A percentile compares a stretch with the other conserved stretches of the same genome.
Evolutionary conservation across 169 alveolate species (phyloP).

Genomic region (Plasmodium cynomolgi): DNA sequence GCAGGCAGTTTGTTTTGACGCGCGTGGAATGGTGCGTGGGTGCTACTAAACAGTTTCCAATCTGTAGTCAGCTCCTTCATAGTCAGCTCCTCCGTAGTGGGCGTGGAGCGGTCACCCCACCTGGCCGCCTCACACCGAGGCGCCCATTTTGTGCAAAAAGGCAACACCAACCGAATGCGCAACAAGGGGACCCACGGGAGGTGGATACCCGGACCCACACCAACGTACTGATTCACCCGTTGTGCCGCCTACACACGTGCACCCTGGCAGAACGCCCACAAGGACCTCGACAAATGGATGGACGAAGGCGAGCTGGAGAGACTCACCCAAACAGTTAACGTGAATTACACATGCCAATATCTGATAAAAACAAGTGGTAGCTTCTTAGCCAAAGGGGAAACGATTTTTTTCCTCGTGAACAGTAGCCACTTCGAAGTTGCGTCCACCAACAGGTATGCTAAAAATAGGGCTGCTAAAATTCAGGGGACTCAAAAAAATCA

Average conservation of each 20-base stretch:
- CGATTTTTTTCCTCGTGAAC: not conserved
- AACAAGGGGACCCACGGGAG: not conserved
- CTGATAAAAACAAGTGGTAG: constrained; percentile 9
- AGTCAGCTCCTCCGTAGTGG: not conserved
- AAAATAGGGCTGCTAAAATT: not conserved
- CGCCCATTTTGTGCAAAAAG: not conserved
- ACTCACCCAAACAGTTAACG: constrained; percentile 5
- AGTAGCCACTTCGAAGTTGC: constrained; percentile 3
- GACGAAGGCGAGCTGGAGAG: constrained; percentile 53
- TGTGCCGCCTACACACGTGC: not conserved
- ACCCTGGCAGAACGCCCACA: not conserved
- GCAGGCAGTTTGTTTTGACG: not conserved
- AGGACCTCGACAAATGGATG: constrained; percentile 30
- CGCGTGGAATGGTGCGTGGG: not conserved
- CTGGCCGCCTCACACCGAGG: not conserved
- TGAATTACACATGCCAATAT: constrained; percentile 39
- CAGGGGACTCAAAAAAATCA: not conserved
- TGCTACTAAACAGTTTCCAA: not conserved
- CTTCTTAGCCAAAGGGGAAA: constrained; percentile 1
- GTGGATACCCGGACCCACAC: not conserved
- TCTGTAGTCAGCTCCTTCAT: not conserved
- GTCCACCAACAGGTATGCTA: constrained; percentile 17
- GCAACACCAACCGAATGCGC: not conserved
- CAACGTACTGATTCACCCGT: not conserved
- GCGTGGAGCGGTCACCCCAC: not conserved